phyloP scores from a whole-genome alignment of 805 yeast genomes.

The Jamesozyma piceae region DNA sequence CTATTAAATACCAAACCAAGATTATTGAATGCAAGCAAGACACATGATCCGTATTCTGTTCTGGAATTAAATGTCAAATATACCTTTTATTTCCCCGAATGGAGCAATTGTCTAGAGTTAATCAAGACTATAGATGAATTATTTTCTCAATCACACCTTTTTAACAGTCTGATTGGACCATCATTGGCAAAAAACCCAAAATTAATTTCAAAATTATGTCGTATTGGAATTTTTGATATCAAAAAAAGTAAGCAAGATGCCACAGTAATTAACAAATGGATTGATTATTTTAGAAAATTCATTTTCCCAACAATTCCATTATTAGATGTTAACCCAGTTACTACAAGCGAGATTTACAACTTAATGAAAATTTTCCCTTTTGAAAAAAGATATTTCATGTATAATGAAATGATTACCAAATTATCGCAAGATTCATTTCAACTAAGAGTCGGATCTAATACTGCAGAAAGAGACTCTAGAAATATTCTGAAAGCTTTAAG shows the following conservation, averaged over 20 bases:
- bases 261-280: constrained; percentile 36
- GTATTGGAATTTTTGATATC: constrained; percentile 43
- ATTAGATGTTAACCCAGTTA: constrained; percentile 47
- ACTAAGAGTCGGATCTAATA: constrained; percentile 50
- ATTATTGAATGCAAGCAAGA: constrained; percentile 7
- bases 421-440: constrained; percentile 46
- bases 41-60: constrained; percentile 11
- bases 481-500: constrained; percentile 72
- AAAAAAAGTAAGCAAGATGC: constrained; percentile 7
- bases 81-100: constrained; percentile 39
- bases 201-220: constrained; percentile 49
- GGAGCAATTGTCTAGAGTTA: constrained; percentile 38
- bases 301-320: constrained; percentile 55
- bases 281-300: constrained; percentile 52
- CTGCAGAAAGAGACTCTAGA: constrained; percentile 71
- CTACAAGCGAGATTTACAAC: constrained; percentile 49
- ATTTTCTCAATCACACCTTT: constrained; percentile 18
- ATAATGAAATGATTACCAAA: constrained; percentile 64
- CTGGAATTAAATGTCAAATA: constrained; percentile 13
- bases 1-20: constrained; percentile 14
- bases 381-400: constrained; percentile 62
- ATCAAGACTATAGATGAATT: constrained; percentile 35
- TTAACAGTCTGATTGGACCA: constrained; percentile 41
- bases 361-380: constrained; percentile 46
- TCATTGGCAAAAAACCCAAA: constrained; percentile 40